Base-by-base conservation (phyloP, 2,329 filamentous ascomycete genomes). In the Huntiella abstrusa region DNA sequence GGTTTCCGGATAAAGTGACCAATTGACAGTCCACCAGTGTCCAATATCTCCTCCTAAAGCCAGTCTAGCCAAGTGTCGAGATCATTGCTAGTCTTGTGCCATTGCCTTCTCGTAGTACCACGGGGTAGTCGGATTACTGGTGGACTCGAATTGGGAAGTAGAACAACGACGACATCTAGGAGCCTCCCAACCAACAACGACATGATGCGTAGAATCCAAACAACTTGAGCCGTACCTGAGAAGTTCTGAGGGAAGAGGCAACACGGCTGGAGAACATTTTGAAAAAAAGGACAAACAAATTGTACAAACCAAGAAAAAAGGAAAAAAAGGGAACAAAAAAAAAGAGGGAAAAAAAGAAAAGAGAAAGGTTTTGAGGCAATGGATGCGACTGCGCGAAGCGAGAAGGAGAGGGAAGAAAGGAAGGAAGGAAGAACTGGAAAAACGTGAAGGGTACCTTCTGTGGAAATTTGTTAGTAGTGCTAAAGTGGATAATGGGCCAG, bases 351-450 rank as follows among this genome's bases (percentile, higher is more conserved):
- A 46, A 48, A 43, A 45, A 41, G 41, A 39, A 45, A 32, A 48
- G 28, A 38, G 39, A 41, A 22, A 28, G 32, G 36, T 15, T 36
- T 45, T 32, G 41, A 43, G 16, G 39, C 35, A 53, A 49, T 46
- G 49, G 50, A 54, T 51, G 52, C 40, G 50, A 49, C 48, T 46
- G 50, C 50, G 48, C 51, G 47, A 49, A 46, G 43, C 35, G 17
- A 46, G 33, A 33, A 47, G 35, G 15, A 40, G 39, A 39, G n/a
- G 22, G 32, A 43, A 35, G 41, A 33, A 46, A 33, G 33, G 42
- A 41, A 49, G 35, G 28, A 43, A 43, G 33, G 15, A 43, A 44
- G 43, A 43, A 41, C 32, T n/a, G 15, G 15, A 16, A 36, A 36
- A 36, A 36, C 22, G 22, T 28, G 22, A 28, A 28, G 22, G 22